phyloP scores from a whole-genome alignment of 495 filamentous ascomycete species.

The Trichoderma reesei region DNA sequence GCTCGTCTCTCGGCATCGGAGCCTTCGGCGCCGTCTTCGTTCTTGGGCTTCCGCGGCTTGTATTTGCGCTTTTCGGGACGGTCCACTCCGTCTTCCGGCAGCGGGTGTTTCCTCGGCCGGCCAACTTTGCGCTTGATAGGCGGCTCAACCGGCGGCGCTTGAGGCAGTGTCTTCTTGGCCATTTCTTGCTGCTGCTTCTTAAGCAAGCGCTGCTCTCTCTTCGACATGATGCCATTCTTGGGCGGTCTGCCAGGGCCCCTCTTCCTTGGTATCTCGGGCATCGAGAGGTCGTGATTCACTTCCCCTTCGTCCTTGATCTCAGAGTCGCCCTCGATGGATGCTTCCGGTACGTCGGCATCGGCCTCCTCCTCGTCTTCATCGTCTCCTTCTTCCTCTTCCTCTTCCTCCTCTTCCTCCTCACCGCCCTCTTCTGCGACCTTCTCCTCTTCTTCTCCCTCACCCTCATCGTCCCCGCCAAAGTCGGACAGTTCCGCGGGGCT shows the following conservation, averaged over 20 bases:
- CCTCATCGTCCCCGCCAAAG: constrained; percentile 20
- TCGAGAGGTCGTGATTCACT: constrained; percentile 9
- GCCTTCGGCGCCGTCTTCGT: constrained; percentile 37
- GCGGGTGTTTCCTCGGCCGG: constrained; percentile 42
- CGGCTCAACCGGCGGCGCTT: constrained; percentile 32
- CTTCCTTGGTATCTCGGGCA: constrained; percentile 47
- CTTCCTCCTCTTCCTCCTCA: constrained; percentile 28
- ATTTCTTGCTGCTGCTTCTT: constrained; percentile 50
- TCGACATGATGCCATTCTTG: constrained; percentile 89
- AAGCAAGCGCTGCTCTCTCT: constrained; percentile 60
- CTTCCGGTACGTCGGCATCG: constrained; percentile 24
- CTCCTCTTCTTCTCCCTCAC: constrained; percentile 19
- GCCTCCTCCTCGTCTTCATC: constrained; percentile 27
- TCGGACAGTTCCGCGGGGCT: not conserved
- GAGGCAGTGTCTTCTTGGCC: constrained; percentile 37
- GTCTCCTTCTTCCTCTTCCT: constrained; percentile 26
- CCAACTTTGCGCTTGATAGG: constrained; percentile 53
- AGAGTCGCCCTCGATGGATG: constrained; percentile 20
- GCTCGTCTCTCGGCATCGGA: constrained; percentile 37
- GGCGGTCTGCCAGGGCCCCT: constrained; percentile 81
- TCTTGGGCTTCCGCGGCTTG: constrained; percentile 61
- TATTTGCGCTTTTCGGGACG: constrained; percentile 64
- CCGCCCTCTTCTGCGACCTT: constrained; percentile 21
- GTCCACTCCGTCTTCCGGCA: constrained; percentile 46
- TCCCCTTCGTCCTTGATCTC: constrained; percentile 5